Evolutionary conservation across 352 stramenopile genomes (phyloP).

Genomic region (Phytophthora europaea): DNA sequence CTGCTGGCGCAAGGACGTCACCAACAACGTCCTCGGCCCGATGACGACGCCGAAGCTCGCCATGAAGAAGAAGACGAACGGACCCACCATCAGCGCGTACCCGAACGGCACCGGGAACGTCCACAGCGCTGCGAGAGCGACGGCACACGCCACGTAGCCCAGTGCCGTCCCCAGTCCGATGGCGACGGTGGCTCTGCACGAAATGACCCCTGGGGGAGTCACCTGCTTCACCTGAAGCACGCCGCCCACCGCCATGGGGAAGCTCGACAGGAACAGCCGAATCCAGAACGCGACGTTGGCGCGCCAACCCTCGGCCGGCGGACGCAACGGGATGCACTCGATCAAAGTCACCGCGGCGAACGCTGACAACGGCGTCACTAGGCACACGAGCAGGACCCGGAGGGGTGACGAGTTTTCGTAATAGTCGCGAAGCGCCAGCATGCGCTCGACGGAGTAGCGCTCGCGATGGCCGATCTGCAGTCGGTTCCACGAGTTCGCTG

Average conservation of each 20-base stretch:
- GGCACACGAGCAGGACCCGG: conserved; percentile 9
- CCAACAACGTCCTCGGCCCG: not conserved
- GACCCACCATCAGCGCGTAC: conserved; percentile 8
- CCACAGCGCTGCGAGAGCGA: conserved; percentile 15
- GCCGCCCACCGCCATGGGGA: conserved; percentile 8
- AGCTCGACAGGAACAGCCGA: conserved; percentile 25
- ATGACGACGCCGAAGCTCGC: not conserved
- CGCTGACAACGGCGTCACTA: conserved; percentile 12
- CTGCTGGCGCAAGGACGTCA: not conserved
- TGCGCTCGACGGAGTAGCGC: conserved; percentile 9
- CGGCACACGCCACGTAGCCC: not conserved
- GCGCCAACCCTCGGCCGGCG: conserved; percentile 19
- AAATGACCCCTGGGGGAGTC: conserved; percentile 4
- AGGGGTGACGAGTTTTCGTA: conserved; percentile 1
- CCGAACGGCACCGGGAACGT: conserved; percentile 19
- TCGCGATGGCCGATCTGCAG: conserved; percentile 18
- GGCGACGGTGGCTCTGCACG: not conserved
- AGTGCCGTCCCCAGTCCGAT: not conserved
- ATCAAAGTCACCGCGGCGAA: conserved; percentile 19
- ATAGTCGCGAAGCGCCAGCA: conserved; percentile 20
- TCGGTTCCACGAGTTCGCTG: not conserved
- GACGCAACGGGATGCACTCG: conserved; percentile 31
- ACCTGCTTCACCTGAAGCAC: conserved; percentile 3
- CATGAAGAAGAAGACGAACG: not conserved
- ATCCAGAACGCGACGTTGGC: conserved; percentile 38